Conservation (phyloP, 768 basidiomycete species). For the Rhodosporidiobolus sp. region DNA sequence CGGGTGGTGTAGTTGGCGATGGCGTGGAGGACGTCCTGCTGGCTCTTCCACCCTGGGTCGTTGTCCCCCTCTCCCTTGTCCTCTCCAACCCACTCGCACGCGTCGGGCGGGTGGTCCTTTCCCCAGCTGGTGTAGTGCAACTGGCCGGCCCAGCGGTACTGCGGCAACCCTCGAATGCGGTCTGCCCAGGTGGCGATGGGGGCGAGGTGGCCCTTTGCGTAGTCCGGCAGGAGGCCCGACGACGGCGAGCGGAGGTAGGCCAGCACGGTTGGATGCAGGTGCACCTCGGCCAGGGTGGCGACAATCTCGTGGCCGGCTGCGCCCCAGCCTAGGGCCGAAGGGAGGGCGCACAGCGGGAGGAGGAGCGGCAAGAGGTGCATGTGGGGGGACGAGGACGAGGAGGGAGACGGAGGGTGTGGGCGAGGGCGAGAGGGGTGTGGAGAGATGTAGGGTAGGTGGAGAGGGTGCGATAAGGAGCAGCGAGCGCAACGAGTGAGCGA, state of each 20-base stretch:
- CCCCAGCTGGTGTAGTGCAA: slow-evolving; percentile 32
- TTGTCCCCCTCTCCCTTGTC: slow-evolving; percentile 3
- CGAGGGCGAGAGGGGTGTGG: background rate
- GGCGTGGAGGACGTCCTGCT: slow-evolving; percentile 69
- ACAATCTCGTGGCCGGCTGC: slow-evolving; percentile 74
- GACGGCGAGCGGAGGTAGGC: slow-evolving; percentile 1
- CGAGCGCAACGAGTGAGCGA: background rate
- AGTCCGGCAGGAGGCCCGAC: slow-evolving; percentile 64
- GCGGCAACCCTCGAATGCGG: slow-evolving; percentile 50
- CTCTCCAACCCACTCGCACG: slow-evolving; percentile 55
- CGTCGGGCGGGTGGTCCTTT: slow-evolving; percentile 57
- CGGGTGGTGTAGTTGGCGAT: slow-evolving; percentile 62
- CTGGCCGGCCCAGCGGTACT: slow-evolving; percentile 30
- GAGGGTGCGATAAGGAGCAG: too few species aligned
- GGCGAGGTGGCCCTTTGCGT: slow-evolving; percentile 68
- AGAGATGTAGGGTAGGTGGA: background rate
- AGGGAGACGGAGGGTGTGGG: background rate
- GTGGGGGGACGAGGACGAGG: background rate
- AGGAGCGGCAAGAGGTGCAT: background rate
- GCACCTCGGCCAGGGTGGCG: slow-evolving; percentile 89
- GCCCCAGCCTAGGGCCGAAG: slow-evolving; percentile 22
- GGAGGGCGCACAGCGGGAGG: background rate
- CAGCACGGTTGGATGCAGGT: slow-evolving; percentile 69
- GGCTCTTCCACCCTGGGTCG: slow-evolving; percentile 57
- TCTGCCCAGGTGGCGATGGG: slow-evolving; percentile 88